Conservation (phyloP, 139 green algal species). For the Gonium pectorale region DNA sequence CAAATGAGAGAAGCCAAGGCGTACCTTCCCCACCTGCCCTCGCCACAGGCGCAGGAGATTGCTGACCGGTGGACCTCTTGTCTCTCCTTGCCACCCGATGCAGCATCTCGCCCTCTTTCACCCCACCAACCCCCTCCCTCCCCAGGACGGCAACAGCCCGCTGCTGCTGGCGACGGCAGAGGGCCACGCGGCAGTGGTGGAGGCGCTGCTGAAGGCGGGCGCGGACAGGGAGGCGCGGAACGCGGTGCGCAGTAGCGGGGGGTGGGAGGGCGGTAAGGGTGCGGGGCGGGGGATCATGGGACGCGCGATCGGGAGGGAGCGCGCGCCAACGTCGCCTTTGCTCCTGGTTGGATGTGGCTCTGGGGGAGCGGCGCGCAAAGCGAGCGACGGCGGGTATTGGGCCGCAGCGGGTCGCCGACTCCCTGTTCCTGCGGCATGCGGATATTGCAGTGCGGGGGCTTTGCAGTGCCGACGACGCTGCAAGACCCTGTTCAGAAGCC, state of each 20-base stretch:
- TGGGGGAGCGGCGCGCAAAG: too few relatives aligned
- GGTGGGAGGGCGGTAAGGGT: neutral
- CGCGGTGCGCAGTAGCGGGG: neutral
- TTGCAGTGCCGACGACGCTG: too few relatives aligned
- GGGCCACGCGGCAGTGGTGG: conserved; percentile 4
- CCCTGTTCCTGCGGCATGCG: too few relatives aligned
- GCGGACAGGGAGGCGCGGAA: conserved; percentile 25
- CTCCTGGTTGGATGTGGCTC: too few relatives aligned
- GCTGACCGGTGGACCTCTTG: neutral
- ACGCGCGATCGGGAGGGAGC: neutral
- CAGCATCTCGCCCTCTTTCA: neutral
- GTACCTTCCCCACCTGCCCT: too few relatives aligned
- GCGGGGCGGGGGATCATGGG: neutral
- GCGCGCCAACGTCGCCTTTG: too few relatives aligned
- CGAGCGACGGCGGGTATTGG: too few relatives aligned
- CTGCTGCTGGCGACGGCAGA: conserved; percentile 3
- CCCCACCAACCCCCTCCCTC: neutral
- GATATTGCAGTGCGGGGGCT: too few relatives aligned
- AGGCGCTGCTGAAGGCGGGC: conserved; percentile 19
- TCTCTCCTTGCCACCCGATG: neutral
- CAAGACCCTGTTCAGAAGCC: too few relatives aligned
- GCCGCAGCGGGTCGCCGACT: too few relatives aligned
- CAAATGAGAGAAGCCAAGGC: too few relatives aligned
- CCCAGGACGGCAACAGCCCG: conserved; percentile 14
- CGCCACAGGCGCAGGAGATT: neutral